phyloP scores from a whole-genome alignment of 176 grass and related monocot species.

The Pharus latifolius region DNA sequence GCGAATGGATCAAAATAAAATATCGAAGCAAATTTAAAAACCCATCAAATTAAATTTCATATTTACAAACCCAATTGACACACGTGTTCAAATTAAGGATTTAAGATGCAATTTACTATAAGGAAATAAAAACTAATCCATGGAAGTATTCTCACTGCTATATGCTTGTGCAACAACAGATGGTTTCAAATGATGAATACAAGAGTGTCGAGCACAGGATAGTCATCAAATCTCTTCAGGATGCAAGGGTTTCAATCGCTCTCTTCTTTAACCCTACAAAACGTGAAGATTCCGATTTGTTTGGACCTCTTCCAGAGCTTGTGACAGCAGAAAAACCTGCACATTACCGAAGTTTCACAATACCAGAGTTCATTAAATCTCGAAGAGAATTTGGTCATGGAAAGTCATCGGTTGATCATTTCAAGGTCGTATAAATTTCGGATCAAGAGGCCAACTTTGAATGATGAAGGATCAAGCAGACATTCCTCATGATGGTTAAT shows the following conservation, averaged over 20 bases:
- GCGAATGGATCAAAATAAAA: too few relatives aligned
- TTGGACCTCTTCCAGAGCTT: slow-evolving; percentile 28
- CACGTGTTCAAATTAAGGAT: too few relatives aligned
- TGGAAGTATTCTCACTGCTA: too few relatives aligned
- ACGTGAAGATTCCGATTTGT: background rate
- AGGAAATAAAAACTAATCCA: too few relatives aligned
- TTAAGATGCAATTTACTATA: too few relatives aligned
- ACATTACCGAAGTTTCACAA: slow-evolving; percentile 14
- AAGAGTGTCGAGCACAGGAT: slow-evolving; percentile 39
- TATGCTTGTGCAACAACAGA: background rate
- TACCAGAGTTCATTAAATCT: slow-evolving; percentile 22
- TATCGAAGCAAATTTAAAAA: too few relatives aligned
- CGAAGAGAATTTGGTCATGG: background rate
- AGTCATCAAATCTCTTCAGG: slow-evolving; percentile 23
- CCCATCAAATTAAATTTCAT: too few relatives aligned
- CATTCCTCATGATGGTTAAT: background rate
- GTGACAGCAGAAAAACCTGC: slow-evolving; percentile 16
- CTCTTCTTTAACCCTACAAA: slow-evolving; percentile 35
- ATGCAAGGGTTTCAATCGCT: slow-evolving; percentile 31
- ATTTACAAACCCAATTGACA: too few relatives aligned
- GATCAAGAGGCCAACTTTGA: too few relatives aligned
- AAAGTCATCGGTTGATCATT: background rate
- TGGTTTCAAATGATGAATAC: slow-evolving; percentile 36
- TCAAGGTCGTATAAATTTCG: slow-evolving; percentile 1
- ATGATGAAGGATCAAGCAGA: background rate